These are phyloP conservation scores for Penicillium canariense DNA, from an alignment of 495 filamentous ascomycete genomes.

Conservation along the genomic window DNA sequence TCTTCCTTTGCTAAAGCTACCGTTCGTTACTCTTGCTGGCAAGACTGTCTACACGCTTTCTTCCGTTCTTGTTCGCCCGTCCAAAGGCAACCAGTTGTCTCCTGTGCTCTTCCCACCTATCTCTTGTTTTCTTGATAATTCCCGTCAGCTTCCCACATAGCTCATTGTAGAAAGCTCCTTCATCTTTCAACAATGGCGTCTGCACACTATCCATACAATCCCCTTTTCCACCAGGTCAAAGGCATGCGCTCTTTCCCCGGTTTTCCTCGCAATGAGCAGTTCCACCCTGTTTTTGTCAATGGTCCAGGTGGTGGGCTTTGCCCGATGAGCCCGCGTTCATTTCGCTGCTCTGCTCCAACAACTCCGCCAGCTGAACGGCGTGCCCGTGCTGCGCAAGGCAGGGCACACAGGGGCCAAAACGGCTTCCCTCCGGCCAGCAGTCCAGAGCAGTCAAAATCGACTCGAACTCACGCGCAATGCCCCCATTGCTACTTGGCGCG, in stretches of 20 bases:
- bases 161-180: neutral
- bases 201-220: neutral
- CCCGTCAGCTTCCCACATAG: too few species aligned
- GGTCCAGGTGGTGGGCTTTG: neutral
- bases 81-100: too few species aligned
- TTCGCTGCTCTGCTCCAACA: neutral
- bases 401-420: neutral
- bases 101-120: too few species aligned
- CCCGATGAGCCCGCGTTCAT: neutral
- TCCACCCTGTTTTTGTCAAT: neutral
- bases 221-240: neutral
- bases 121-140: too few species aligned
- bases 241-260: neutral
- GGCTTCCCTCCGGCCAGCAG: neutral
- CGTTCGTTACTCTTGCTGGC: constrained; percentile 1
- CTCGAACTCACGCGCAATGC: neutral
- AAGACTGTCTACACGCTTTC: constrained; percentile 5
- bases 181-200: neutral
- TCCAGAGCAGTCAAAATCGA: neutral
- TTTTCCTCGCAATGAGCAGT: neutral
- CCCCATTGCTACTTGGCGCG: neutral
- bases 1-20: neutral
- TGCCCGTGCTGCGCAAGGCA: neutral
- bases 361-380: neutral
- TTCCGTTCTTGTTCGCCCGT: neutral